Base-by-base conservation (phyloP, 805 yeast species). In the Zygoascus bituminiphila region DNA sequence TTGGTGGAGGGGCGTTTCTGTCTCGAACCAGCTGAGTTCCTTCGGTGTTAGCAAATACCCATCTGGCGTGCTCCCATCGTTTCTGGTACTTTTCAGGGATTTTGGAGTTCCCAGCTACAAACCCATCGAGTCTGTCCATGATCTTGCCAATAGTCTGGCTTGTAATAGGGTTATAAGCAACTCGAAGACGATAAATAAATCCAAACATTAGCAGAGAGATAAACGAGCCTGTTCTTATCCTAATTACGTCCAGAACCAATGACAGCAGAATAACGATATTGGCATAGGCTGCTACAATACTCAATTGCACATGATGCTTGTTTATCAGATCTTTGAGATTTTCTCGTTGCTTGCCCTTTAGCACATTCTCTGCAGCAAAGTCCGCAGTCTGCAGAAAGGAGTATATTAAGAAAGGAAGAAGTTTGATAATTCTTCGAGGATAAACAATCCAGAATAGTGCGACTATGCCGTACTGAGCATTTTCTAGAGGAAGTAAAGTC, bases 331-430 rank as follows among this genome's bases (percentile, higher is more conserved):
- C 43, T 22, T 52, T 47, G 25, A 51, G 31, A n/a, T 40, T 22
- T 14, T 45, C 35, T 14, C 49, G 37, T 5, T 26, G 29, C 4
- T 39, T 25, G 8, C 49, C 52, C 19, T 55, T 46, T 10, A 46
- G 17, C 39, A 53, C 23, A 35, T 47, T 44, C 8, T 43, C 42
- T 4, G 49, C 40, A 14, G 48, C 54, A 66, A 81, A 85, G 15
- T 81, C 80, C 57, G 85, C 69, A 1, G 79, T 80, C 62, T 89
- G 97, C 74, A 89, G 84, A 12, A 78, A 58, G 2, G 96, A 80
- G 62, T 82, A 86, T 37, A 83, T 66, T 15, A 77, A 68, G 61
- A 81, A 89, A 44, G 96, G 93, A 14, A 81, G 60, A 50, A 83
- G 67, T 5, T 93, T 76, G 50, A 86, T 60, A 25, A 78, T 66